These are phyloP conservation scores for Poteriospumella lacustris DNA, from an alignment of 108 stramenopile species.

Conservation along the genomic window DNA sequence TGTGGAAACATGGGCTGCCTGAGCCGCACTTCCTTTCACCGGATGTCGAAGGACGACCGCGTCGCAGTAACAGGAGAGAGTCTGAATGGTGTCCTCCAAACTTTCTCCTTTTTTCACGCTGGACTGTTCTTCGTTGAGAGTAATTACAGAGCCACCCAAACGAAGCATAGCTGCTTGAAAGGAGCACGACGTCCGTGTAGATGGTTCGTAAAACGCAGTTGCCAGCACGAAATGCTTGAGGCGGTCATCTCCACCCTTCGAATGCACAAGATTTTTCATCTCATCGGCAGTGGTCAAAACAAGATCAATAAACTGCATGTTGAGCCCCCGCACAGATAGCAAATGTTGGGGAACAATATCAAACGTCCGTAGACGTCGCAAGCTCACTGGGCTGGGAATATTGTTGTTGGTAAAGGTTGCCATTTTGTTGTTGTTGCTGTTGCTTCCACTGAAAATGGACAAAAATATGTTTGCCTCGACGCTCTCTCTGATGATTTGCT, in stretches of 20 bases:
- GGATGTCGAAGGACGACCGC: conserved; percentile 83
- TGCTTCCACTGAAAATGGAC: too few relatives aligned
- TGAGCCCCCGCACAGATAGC: conserved; percentile 41
- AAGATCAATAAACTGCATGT: conserved; percentile 31
- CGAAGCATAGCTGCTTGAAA: conserved; percentile 90
- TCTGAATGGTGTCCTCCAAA: conserved; percentile 79
- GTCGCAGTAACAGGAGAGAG: conserved; percentile 81
- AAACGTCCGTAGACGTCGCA: not conserved
- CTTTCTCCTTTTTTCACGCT: conserved; percentile 89
- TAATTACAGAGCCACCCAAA: conserved; percentile 75
- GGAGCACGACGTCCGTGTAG: conserved; percentile 85
- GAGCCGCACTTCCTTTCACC: conserved; percentile 56
- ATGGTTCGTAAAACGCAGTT: conserved; percentile 88
- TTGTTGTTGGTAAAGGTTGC: too few relatives aligned
- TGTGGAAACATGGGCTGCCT: conserved; percentile 29
- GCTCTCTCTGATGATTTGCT: too few relatives aligned
- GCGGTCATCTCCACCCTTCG: conserved; percentile 30
- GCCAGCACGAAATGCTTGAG: conserved; percentile 54
- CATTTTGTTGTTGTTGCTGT: too few relatives aligned
- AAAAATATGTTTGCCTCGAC: too few relatives aligned
- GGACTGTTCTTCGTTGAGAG: conserved; percentile 71
- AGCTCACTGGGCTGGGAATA: too few relatives aligned
- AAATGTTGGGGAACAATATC: conserved; percentile 33
- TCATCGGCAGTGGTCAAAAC: conserved; percentile 37
- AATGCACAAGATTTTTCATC: conserved; percentile 43